Conservation (phyloP, 1,284 basidiomycete species). For the Papiliotrema fonsecae region DNA sequence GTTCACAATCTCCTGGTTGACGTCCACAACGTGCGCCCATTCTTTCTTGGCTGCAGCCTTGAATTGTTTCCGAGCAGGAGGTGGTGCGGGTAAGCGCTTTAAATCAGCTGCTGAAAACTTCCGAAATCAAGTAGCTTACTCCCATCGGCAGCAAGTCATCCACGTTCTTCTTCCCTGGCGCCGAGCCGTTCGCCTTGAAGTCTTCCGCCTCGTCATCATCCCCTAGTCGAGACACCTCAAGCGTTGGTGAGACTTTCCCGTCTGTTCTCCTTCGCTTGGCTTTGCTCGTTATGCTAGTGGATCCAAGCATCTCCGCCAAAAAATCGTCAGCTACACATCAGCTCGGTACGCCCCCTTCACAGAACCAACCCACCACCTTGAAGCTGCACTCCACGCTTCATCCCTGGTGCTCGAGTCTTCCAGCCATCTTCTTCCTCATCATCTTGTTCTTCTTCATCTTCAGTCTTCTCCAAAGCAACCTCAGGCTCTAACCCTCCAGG, state of each 20-base stretch:
- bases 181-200: conserved; percentile 10
- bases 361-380: conserved; percentile 31
- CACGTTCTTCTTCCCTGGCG: conserved; percentile 54
- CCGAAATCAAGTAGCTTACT: conserved; percentile 50
- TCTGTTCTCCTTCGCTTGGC: conserved; percentile 34
- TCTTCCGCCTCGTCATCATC: conserved; percentile 23
- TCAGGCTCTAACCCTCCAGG: conserved; percentile 68
- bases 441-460: conserved; percentile 41
- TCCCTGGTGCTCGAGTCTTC: conserved; percentile 40
- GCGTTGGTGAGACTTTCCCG: conserved; percentile 29
- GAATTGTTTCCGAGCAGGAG: conserved; percentile 30
- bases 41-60: conserved; percentile 68
- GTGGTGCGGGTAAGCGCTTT: conserved; percentile 46
- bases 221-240: conserved; percentile 32
- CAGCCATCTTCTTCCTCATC: conserved; percentile 44
- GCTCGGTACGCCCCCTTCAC: background rate
- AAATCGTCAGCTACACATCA: conserved; percentile 37
- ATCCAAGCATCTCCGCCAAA: conserved; percentile 41
- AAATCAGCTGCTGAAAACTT: conserved; percentile 6
- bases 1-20: conserved; percentile 82
- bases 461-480: conserved; percentile 24
- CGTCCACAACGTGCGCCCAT: conserved; percentile 96
- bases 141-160: conserved; percentile 75
- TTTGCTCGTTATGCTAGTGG: conserved; percentile 33
- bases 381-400: conserved; percentile 38